Evolutionary conservation across 2,329 filamentous ascomycete species (phyloP), one percentile per base, ranked within the genome.

Genomic region (Phialophora tarda): DNA sequence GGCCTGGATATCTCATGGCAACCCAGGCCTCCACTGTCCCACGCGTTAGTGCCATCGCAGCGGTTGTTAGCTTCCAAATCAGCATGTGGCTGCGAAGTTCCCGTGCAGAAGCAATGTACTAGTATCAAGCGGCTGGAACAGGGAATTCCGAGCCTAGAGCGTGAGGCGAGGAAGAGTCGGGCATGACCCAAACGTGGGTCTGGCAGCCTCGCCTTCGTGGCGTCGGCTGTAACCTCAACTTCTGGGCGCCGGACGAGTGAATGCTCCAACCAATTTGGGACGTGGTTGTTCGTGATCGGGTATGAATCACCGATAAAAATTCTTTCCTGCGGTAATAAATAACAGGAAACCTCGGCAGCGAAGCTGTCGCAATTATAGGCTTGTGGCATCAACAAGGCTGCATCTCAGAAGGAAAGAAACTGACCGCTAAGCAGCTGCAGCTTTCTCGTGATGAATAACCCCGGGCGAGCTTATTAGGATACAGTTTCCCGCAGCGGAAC

Each of bases 11-110:
- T 32, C 30, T 41, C 30, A 28, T 38, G 48, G 59, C 48, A 41
- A 53, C 44, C 32, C 59, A 61, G 32, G 59, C 26, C 53, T 23
- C 24, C 53, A n/a, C 26, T 34, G 28, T 11, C 24, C 59, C 48
- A 54, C 47, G 48, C 47, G 10, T 28, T 61, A 61, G 47, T 44
- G 59, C 59, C 59, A 28, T 61, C 59, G 38, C n/a, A 61, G 10
- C 21, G 28, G n/a, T 28, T 5, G 41, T 61, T 53, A 17, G 53
- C 28, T 7, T 34, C 53, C 12, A 55, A 55, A 34, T 32, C 7
- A 61, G 59, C 6, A 61, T 32, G 47, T 53, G 48, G 47, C 54
- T 28, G 59, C 59, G 59, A 61, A 61, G 48, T 41, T 53, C n/a
- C 59, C 59, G 59, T 41, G 21, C 47, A 21, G 12, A n/a, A 21